These are phyloP conservation scores for Trichoderma brevicompactum DNA, from an alignment of 2,329 filamentous ascomycete species.

Conservation along the genomic window DNA sequence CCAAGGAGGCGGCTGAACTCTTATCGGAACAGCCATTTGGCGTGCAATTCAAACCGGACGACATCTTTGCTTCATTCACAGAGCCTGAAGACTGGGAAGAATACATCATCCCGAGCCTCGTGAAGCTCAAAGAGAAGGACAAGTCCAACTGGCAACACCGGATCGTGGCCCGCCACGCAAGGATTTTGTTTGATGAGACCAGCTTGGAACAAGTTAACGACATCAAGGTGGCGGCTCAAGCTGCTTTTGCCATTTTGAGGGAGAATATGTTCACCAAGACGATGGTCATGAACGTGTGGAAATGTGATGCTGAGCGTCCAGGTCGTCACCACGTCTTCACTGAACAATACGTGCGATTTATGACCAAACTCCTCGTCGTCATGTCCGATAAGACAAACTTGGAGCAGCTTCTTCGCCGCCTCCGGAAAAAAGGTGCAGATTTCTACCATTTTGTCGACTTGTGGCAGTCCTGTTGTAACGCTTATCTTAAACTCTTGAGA, in stretches of 20 bases:
- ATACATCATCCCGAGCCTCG: conserved; percentile 57
- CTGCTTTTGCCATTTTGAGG: conserved; percentile 76
- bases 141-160: conserved; percentile 96
- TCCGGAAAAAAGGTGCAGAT: conserved; percentile 81
- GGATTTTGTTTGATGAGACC: conserved; percentile 57
- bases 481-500: conserved; percentile 59
- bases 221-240: conserved; percentile 67
- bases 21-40: conserved; percentile 62
- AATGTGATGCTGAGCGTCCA: conserved; percentile 80
- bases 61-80: conserved; percentile 43
- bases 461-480: conserved; percentile 60
- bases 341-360: conserved; percentile 81
- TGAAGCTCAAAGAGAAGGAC: conserved; percentile 68
- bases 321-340: conserved; percentile 93
- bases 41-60: conserved; percentile 40
- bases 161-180: conserved; percentile 75
- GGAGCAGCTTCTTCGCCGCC: conserved; percentile 76
- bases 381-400: conserved; percentile 76
- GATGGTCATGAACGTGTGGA: conserved; percentile 94
- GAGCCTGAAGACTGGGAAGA: conserved; percentile 63
- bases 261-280: conserved; percentile 85
- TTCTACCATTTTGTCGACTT: conserved; percentile 66
- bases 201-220: conserved; percentile 46
- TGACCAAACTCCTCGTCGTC: conserved; percentile 73
- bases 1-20: conserved; percentile 56